Percentiles rank a stretch among this genome's conserved stretches.
These are phyloP conservation scores for Arxiozyma slooffiae DNA, from an alignment of 1,139 yeast species.

Conservation along the genomic window DNA sequence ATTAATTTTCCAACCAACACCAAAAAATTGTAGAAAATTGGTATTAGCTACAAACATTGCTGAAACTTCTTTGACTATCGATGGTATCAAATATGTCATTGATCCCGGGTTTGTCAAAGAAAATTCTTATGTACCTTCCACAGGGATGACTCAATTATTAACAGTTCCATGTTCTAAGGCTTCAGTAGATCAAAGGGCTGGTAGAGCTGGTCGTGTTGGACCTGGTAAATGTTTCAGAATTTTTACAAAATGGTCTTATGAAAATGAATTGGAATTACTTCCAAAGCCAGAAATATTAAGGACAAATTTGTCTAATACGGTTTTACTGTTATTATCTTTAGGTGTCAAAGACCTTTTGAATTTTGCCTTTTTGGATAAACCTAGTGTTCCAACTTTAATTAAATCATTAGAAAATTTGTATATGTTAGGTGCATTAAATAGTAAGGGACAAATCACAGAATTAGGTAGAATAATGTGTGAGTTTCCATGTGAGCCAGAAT, in stretches of 20 bases:
- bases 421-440: slow-evolving; percentile 78
- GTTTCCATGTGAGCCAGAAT: slow-evolving; percentile 86
- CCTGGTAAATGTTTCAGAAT: slow-evolving; percentile 91
- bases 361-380: slow-evolving; percentile 84
- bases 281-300: slow-evolving; percentile 86
- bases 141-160: slow-evolving; percentile 83
- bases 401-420: slow-evolving; percentile 72
- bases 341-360: slow-evolving; percentile 76
- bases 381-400: slow-evolving; percentile 60
- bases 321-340: slow-evolving; percentile 60
- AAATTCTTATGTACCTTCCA: slow-evolving; percentile 65
- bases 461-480: slow-evolving; percentile 82
- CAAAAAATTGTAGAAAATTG: slow-evolving; percentile 69
- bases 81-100: slow-evolving; percentile 79
- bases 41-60: slow-evolving; percentile 94
- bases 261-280: slow-evolving; percentile 63
- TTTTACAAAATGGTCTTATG: slow-evolving; percentile 79
- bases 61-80: slow-evolving; percentile 90
- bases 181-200: slow-evolving; percentile 93
- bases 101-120: slow-evolving; percentile 93
- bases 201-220: slow-evolving; percentile 95
- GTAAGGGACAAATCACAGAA: slow-evolving; percentile 68
- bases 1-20: slow-evolving; percentile 77
- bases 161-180: slow-evolving; percentile 87
- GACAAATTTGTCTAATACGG: slow-evolving; percentile 68